Evolutionary conservation across 2,329 filamentous ascomycete species (phyloP), one percentile per base, ranked within the genome.

Genomic region (Ascochyta clinopodiicola): DNA sequence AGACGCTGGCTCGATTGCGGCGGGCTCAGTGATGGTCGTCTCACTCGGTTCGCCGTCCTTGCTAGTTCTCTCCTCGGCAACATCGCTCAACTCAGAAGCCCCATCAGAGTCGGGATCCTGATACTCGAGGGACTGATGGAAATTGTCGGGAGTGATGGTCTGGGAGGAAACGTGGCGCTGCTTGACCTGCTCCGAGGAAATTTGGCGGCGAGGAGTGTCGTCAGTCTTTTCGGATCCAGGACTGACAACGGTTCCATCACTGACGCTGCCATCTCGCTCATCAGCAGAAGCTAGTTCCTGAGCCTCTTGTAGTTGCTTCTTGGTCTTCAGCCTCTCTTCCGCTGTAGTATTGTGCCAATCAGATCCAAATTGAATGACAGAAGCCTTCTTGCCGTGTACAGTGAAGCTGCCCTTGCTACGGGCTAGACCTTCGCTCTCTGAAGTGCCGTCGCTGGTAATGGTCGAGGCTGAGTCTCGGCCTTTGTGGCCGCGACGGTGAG

Each of bases 351-450:
- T 88, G 68, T 94, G 88, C 79, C 96, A 88, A 66, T 96, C 94
- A n/a, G 88, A 87, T 8, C 93, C 92, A 72, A 99, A 96, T n/a
- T 91, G 96, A 64, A 99, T 91, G 51, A 99, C 91, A 1, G 92
- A 96, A 2, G 95, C 95, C 76, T 99, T 98, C 80, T 98, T 99
- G 57, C 95, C 94, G 70, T 99, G 95, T 4, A 99, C 88, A 4
- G 95, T 96, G 74, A 99, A 99, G 67, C 91, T 96, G 5, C 92
- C 92, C 12, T 90, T 86, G 12, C 89, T 89, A 43, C 95, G 87
- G 6, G 89, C 82, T 12, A 99, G 81, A 10, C 89, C 87, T 63
- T 91, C 89, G 34, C 71, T 89, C 79, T 77, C 84, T 67, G 60
- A 74, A 61, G 59, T 71, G 55, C 68, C 82, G 70, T 69, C 71